A percentile compares a stretch with the other conserved stretches of the same genome.
These are phyloP conservation scores for Lepiota brunneoincarnata DNA, from an alignment of 768 basidiomycete genomes.

Conservation along the genomic window DNA sequence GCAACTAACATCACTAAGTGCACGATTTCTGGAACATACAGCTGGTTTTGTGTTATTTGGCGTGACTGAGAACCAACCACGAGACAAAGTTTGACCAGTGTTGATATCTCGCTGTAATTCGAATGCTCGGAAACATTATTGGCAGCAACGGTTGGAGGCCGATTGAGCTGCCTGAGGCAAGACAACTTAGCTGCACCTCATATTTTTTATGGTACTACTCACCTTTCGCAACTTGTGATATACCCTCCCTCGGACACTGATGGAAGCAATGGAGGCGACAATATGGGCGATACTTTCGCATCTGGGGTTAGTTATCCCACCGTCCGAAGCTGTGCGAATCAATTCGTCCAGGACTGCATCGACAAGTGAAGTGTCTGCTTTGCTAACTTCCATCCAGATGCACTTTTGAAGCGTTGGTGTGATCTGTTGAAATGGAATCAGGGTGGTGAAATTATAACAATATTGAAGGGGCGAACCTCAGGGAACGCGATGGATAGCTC, in stretches of 20 bases:
- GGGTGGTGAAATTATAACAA: slow-evolving; percentile 2
- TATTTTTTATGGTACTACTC: slow-evolving; percentile 14
- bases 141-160: slow-evolving; percentile 63
- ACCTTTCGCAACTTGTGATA: slow-evolving; percentile 80
- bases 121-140: slow-evolving; percentile 65
- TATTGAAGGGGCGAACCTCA: slow-evolving; percentile 45
- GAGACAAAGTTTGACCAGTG: slow-evolving; percentile 72
- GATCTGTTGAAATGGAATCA: slow-evolving; percentile 41
- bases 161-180: slow-evolving; percentile 60
- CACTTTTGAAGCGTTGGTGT: slow-evolving; percentile 64
- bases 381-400: slow-evolving; percentile 77
- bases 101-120: slow-evolving; percentile 81
- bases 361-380: slow-evolving; percentile 60
- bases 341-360: slow-evolving; percentile 81
- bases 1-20: slow-evolving; percentile 80
- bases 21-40: slow-evolving; percentile 80
- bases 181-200: background rate
- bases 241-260: slow-evolving; percentile 75
- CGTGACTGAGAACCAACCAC: slow-evolving; percentile 68
- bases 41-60: slow-evolving; percentile 61
- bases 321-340: slow-evolving; percentile 79
- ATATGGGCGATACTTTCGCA: slow-evolving; percentile 77
- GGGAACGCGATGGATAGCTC: slow-evolving; percentile 70
- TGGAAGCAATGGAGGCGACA: slow-evolving; percentile 70
- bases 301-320: slow-evolving; percentile 70